phyloP scores from a whole-genome alignment of 169 alveolate species.

The Plasmodium gonderi region DNA sequence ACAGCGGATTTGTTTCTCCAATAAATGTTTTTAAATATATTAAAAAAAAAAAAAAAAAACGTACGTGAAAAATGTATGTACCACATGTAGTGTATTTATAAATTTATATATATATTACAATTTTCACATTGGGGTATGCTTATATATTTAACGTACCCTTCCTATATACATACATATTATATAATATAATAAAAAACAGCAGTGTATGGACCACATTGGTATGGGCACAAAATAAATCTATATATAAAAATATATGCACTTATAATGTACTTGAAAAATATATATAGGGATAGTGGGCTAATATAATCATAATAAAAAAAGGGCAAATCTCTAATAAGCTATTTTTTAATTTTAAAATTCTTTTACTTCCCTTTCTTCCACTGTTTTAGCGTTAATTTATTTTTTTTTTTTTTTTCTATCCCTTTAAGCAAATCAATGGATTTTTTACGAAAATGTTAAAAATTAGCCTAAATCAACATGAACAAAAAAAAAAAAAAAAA shows the following conservation, averaged over 20 bases:
- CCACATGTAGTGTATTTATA: too few relatives aligned
- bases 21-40: too few relatives aligned
- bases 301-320: not conserved
- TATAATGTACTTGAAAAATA: not conserved
- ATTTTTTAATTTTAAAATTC: not conserved
- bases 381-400: not conserved
- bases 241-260: not conserved
- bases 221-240: not conserved
- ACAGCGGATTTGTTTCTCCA: too few relatives aligned
- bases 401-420: not conserved
- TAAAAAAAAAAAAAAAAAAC: too few relatives aligned
- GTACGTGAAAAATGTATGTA: too few relatives aligned
- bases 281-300: not conserved
- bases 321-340: not conserved
- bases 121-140: too few relatives aligned
- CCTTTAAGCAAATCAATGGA: not conserved
- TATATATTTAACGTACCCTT: too few relatives aligned
- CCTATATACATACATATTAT: too few relatives aligned
- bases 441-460: not conserved
- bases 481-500: not conserved
- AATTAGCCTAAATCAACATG: conserved; percentile 3
- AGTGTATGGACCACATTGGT: not conserved
- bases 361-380: not conserved
- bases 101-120: too few relatives aligned
- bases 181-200: too few relatives aligned